These are phyloP conservation scores for Pestalotiopsis sp. DNA, from an alignment of 2,329 filamentous ascomycete genomes.

Conservation along the genomic window DNA sequence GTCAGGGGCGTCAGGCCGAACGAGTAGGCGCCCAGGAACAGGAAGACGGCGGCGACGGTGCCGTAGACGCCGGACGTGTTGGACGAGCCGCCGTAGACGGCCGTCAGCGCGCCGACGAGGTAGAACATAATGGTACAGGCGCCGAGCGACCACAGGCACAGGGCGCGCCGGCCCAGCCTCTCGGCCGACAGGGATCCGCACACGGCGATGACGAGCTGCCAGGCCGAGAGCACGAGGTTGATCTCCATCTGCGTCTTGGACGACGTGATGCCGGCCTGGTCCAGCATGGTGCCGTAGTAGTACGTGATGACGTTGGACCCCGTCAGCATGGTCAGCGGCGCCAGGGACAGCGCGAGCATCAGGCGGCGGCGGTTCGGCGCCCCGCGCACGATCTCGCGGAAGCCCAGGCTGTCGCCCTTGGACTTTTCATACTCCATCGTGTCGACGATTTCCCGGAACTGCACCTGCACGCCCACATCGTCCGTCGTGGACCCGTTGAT, in stretches of 20 bases:
- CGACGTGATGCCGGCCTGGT: slow-evolving; percentile 47
- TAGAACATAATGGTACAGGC: slow-evolving; percentile 14
- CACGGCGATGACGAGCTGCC: slow-evolving; percentile 17
- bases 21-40: slow-evolving; percentile 29
- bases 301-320: slow-evolving; percentile 44
- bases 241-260: slow-evolving; percentile 39
- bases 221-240: slow-evolving; percentile 9
- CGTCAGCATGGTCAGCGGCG: slow-evolving; percentile 32
- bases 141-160: neutral
- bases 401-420: neutral
- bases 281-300: slow-evolving; percentile 44
- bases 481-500: slow-evolving; percentile 44
- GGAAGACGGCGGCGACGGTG: slow-evolving; percentile 25
- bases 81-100: slow-evolving; percentile 1
- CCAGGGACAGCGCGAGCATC: neutral
- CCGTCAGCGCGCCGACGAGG: slow-evolving; percentile 14
- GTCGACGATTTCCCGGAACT: slow-evolving; percentile 49
- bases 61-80: slow-evolving; percentile 15
- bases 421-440: slow-evolving; percentile 31
- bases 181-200: slow-evolving; percentile 14
- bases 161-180: slow-evolving; percentile 1
- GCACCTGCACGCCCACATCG: slow-evolving; percentile 36
- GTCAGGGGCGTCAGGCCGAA: slow-evolving; percentile 31
- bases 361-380: slow-evolving; percentile 24
- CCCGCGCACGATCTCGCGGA: slow-evolving; percentile 38